Percentiles rank a stretch among this genome's conserved stretches.
Evolutionary conservation across 306 rosid genomes (phyloP).

Genomic region (Dryas drummondii): DNA sequence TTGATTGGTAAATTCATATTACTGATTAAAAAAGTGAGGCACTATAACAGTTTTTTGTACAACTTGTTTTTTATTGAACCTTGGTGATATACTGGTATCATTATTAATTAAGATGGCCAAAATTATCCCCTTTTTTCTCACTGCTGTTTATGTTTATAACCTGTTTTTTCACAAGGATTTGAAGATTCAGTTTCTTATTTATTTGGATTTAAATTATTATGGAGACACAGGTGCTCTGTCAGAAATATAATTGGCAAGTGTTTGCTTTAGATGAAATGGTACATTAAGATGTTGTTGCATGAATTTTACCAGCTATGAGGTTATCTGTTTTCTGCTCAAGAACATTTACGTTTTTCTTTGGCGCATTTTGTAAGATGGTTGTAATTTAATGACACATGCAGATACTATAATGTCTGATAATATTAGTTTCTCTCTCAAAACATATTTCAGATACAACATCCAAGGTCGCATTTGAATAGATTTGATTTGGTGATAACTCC

Average conservation of each 20-base stretch:
- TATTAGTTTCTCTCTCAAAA: conserved; percentile 23
- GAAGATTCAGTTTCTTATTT: not conserved
- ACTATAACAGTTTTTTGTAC: not conserved
- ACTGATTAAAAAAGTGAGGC: conserved; percentile 1
- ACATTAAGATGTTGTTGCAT: not conserved
- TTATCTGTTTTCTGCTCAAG: not conserved
- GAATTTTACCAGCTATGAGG: not conserved
- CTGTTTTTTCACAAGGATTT: not conserved
- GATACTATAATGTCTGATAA: conserved; percentile 16
- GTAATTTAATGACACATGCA: conserved; percentile 14
- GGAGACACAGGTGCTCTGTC: not conserved
- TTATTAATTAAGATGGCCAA: not conserved
- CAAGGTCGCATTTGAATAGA: conserved; percentile 63
- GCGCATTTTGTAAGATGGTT: not conserved
- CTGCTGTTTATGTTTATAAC: not conserved
- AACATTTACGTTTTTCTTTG: not conserved
- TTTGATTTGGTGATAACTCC: conserved; percentile 92
- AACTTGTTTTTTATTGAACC: not conserved
- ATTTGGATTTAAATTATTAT: not conserved
- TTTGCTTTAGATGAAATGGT: not conserved
- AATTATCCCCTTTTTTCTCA: not conserved
- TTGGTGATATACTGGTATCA: not conserved
- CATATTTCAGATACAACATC: conserved; percentile 85
- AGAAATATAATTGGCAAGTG: not conserved
- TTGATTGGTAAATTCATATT: not conserved